Evolutionary conservation across 768 basidiomycete species (phyloP).

Genomic region (Boletus tylopilopsis): DNA sequence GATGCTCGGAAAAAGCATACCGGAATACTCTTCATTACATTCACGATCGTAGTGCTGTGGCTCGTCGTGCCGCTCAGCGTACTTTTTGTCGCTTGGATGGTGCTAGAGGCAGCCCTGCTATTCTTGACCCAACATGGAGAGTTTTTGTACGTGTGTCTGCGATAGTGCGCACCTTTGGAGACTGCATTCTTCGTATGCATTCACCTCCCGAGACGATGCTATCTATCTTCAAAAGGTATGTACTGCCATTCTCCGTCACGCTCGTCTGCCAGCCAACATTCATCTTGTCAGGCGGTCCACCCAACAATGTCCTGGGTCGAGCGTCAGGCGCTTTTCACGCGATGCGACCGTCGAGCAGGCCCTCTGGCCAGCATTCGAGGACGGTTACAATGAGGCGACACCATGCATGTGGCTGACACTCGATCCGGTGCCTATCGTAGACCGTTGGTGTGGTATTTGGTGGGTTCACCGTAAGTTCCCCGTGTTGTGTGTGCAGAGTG

Average conservation of each 20-base stretch:
- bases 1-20: constrained; percentile 45
- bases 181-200: constrained; percentile 45
- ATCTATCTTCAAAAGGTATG: constrained; percentile 46
- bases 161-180: constrained; percentile 40
- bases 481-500: background rate
- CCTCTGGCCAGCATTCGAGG: constrained; percentile 38
- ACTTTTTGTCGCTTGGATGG: constrained; percentile 31
- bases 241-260: background rate
- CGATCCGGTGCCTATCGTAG: constrained; percentile 57
- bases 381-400: constrained; percentile 37
- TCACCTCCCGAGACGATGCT: constrained; percentile 42
- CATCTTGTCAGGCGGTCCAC: no score
- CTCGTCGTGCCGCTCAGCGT: constrained; percentile 49
- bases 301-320: constrained; percentile 35
- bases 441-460: constrained; percentile 63
- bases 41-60: constrained; percentile 42
- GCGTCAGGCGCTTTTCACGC: constrained; percentile 46
- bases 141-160: constrained; percentile 15
- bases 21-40: constrained; percentile 54
- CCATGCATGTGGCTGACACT: constrained; percentile 50
- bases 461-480: constrained; percentile 36
- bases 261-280: background rate
- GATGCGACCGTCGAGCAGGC: constrained; percentile 42
- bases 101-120: background rate
- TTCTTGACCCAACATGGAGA: background rate